Percentiles rank a stretch among this genome's conserved stretches.
phyloP scores from a whole-genome alignment of 176 grass and related monocot genomes.

The Lolium multiflorum region DNA sequence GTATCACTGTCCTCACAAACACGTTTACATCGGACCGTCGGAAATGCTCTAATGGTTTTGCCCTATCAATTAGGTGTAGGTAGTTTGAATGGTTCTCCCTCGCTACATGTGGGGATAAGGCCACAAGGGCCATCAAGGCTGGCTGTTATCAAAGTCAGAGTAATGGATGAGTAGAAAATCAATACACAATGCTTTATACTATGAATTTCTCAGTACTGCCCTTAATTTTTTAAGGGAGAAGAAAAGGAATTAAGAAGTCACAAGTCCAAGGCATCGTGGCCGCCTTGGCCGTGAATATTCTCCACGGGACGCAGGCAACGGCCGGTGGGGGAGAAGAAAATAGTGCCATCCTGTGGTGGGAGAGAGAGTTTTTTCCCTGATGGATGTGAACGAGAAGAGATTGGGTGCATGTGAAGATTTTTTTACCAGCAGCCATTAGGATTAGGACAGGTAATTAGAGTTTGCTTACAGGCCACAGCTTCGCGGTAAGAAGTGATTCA shows the following conservation, averaged over 20 bases:
- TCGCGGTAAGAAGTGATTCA: slow-evolving; percentile 25
- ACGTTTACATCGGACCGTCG: too few relatives aligned
- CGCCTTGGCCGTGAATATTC: slow-evolving; percentile 37
- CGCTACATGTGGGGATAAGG: not conserved
- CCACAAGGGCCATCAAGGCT: too few relatives aligned
- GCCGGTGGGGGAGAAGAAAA: slow-evolving; percentile 18
- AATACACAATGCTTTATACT: not conserved
- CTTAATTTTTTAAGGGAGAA: not conserved
- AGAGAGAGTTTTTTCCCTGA: not conserved
- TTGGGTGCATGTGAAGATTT: not conserved
- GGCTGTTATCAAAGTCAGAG: slow-evolving; percentile 36
- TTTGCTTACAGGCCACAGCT: not conserved
- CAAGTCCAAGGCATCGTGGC: not conserved
- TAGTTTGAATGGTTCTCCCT: slow-evolving; percentile 30
- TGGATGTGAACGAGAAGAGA: not conserved
- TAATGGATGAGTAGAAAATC: not conserved
- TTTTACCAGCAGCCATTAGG: not conserved
- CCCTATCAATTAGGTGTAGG: too few relatives aligned
- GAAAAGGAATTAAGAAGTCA: not conserved
- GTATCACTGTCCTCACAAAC: too few relatives aligned
- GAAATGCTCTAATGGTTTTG: too few relatives aligned
- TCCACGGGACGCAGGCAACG: not conserved
- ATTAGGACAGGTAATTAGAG: slow-evolving; percentile 41
- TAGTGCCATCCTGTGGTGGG: not conserved
- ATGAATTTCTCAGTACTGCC: not conserved